Evolutionary conservation across 2,329 filamentous ascomycete genomes (phyloP).

Genomic region (Herpotrichia juniperi): DNA sequence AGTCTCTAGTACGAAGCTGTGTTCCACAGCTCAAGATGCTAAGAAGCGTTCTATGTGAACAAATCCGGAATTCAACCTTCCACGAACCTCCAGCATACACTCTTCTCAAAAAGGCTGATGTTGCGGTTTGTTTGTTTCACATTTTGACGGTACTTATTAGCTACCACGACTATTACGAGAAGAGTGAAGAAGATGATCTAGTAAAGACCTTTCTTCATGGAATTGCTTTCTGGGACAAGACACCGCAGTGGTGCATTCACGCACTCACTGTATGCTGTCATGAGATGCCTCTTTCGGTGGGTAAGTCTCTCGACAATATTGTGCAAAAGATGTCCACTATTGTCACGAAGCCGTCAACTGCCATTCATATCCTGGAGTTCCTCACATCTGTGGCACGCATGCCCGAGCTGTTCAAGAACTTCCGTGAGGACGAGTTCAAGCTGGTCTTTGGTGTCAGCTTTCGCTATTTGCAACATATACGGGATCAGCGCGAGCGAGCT

Average conservation of each 20-base stretch:
- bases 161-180: slow-evolving; percentile 85
- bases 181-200: slow-evolving; percentile 86
- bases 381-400: slow-evolving; percentile 86
- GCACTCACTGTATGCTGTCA: slow-evolving; percentile 94
- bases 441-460: slow-evolving; percentile 96
- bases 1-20: slow-evolving; percentile 78
- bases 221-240: slow-evolving; percentile 82
- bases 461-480: slow-evolving; percentile 86
- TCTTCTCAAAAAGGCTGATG: slow-evolving; percentile 83
- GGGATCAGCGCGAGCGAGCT: slow-evolving; percentile 62
- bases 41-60: slow-evolving; percentile 78
- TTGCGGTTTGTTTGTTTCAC: slow-evolving; percentile 87
- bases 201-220: slow-evolving; percentile 86
- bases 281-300: slow-evolving; percentile 85
- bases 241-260: slow-evolving; percentile 91
- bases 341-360: slow-evolving; percentile 89
- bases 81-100: slow-evolving; percentile 81
- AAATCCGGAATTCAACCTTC: slow-evolving; percentile 77
- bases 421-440: slow-evolving; percentile 89
- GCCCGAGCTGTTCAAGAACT: slow-evolving; percentile 83
- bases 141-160: slow-evolving; percentile 86
- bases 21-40: slow-evolving; percentile 77
- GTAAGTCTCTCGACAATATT: slow-evolving; percentile 83
- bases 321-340: slow-evolving; percentile 94
- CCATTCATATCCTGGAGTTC: slow-evolving; percentile 95